Evolutionary conservation across 1,284 basidiomycete species (phyloP), one percentile per base, ranked within the genome.

Genomic region (Moniliella sp.): DNA sequence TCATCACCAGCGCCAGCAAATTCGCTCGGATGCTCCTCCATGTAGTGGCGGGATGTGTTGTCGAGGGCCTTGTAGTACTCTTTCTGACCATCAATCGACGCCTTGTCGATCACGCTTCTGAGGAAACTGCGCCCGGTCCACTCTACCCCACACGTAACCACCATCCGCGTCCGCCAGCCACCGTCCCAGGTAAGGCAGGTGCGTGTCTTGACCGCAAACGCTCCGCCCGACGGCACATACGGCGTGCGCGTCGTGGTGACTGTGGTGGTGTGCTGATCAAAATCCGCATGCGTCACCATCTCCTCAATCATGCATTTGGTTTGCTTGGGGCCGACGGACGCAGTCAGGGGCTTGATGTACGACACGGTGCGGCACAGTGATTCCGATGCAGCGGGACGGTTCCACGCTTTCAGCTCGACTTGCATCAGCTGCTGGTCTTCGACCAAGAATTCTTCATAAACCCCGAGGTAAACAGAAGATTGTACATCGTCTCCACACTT

Each of bases 51-150:
- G 16, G 93, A 83, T 4, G 74, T 75, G 42, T 67, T 70, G 43
- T 88, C 81, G 4, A 94, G 69, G n/a, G n/a, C 27, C 11, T 62
- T 56, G 56, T 93, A 82, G 58, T 86, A 91, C 32, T 69, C 66
- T 61, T 78, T 86, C 58, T 97, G 88, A 2, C 91, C 88, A 12
- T 93, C 86, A 31, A 93, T 74, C 4, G 73, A 76, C 0, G 78
- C 82, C 46, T 73, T 75, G 54, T 93, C 84, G 51, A 97, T 91
- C 49, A 97, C 41, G 81, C 83, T 76, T 63, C 81, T 88, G 61
- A 97, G 79, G 65, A 93, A 93, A 61, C 81, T 88, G 47, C 84
- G 70, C 15, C 86, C 86, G 0, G 77, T 81, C 86, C 88, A 97
- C 42, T 94, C 86, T 2, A 94, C 82, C 45, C 78, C 72, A 4